Base-by-base conservation (phyloP, 805 yeast species). In the Yarrowia deformans region DNA sequence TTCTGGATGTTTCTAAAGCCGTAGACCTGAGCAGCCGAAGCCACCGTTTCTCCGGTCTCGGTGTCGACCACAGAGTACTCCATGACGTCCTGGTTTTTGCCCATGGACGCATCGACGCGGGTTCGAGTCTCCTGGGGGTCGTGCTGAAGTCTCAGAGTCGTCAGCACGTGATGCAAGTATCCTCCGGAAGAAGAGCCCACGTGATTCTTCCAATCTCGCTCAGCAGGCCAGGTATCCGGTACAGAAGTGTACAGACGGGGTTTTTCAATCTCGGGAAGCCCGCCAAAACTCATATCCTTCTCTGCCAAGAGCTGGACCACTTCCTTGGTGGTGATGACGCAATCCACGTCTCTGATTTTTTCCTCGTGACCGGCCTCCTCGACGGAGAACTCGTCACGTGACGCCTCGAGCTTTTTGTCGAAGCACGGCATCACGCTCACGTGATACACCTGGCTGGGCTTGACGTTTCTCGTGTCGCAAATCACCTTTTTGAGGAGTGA, bases 1-100 rank as follows among this genome's bases (percentile, higher is more conserved):
- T 95, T 95, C 77, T 95, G 99, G 71, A 95, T 94, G 78, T 95
- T 95, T 71, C 94, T 84, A 79, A 95, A 95, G 29, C 99, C 99
- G 77, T 93, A 93, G 0, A 94, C 87, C 45, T 88, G 87, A 69
- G 90, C 84, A 72, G 90, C 81, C 72, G 87, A 77, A 69, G 87
- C 84, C 8, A 84, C 79, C 8, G 75, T 75, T 0, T 77, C 78
- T 2, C 55, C 70, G n/a, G 70, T 70, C 6, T 50, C 77, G 74
- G 16, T 73, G 13, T 77, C 75, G 10, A 87, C 75, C 32, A 94
- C 79, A 37, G 88, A 81, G 74, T 87, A 81, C 77, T 94, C 98
- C 69, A 84, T 82, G 29, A 90, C 84, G 75, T 93, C 98, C 4
- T 86, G 76, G 77, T 94, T 94, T 72, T 90, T 85, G 1, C 98